phyloP scores from a whole-genome alignment of 768 basidiomycete genomes.

The Hysterangium stoloniferum region DNA sequence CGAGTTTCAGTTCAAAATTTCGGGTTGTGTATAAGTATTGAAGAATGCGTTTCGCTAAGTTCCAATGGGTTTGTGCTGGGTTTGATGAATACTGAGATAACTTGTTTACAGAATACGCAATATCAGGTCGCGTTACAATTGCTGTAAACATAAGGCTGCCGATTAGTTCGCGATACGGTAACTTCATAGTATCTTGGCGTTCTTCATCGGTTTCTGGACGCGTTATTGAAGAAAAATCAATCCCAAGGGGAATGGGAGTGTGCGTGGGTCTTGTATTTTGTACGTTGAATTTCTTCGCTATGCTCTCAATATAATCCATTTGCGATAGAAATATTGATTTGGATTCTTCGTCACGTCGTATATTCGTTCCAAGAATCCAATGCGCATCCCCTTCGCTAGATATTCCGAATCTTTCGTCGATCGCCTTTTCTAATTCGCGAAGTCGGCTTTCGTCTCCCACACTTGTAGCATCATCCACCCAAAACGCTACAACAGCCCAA shows the following conservation, averaged over 20 bases:
- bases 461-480: background rate
- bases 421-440: background rate
- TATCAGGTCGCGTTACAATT: constrained; percentile 11
- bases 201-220: background rate
- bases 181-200: background rate
- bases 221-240: background rate
- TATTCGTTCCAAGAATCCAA: background rate
- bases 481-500: background rate
- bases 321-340: background rate
- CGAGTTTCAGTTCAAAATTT: constrained; percentile 2
- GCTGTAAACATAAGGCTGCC: constrained; percentile 24
- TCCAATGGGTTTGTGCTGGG: constrained; percentile 19
- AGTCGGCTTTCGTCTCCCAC: background rate
- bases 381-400: background rate
- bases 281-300: background rate
- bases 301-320: background rate
- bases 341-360: background rate
- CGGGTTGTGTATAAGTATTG: constrained; percentile 19
- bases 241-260: background rate
- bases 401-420: background rate
- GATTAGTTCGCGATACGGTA: constrained; percentile 16
- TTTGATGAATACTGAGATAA: constrained; percentile 20
- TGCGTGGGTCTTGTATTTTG: too few species aligned
- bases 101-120: constrained; percentile 17
- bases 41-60: constrained; percentile 19